A percentile compares a stretch with the other conserved stretches of the same genome.
Evolutionary conservation across 148 eudicot genomes (phyloP).

Genomic region (Rhododendron molle): DNA sequence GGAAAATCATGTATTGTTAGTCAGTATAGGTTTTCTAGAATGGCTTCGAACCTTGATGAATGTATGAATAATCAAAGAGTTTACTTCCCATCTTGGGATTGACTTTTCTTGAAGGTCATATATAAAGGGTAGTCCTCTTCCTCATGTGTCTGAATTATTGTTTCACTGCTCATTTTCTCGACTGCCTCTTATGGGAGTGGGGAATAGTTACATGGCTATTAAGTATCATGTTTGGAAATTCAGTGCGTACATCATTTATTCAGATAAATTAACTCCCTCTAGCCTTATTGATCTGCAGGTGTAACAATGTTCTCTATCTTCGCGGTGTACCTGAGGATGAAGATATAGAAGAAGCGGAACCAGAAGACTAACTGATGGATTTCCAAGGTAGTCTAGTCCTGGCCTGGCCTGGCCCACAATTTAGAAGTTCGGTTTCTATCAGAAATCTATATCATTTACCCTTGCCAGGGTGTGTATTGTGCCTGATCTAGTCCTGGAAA

Average conservation of each 20-base stretch:
- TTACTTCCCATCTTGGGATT: not conserved
- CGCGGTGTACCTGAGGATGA: constrained; percentile 91
- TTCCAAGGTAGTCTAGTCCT: not conserved
- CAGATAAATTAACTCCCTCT: not conserved
- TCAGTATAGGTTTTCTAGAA: not conserved
- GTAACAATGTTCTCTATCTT: constrained; percentile 82
- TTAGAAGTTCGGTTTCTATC: not conserved
- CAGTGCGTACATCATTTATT: not conserved
- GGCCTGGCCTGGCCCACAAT: not conserved
- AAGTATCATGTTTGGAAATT: not conserved
- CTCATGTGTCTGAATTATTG: not conserved
- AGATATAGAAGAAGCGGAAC: constrained; percentile 68
- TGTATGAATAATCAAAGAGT: not conserved
- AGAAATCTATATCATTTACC: not conserved
- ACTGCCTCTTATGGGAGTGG: not conserved
- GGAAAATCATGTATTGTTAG: not conserved
- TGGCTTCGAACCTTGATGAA: not conserved
- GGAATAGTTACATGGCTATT: not conserved
- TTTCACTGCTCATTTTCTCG: not conserved
- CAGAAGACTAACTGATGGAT: constrained; percentile 32
- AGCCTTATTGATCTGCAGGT: constrained; percentile 32
- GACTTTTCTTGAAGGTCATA: not conserved
- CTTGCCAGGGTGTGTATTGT: not conserved
- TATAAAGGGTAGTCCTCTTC: not conserved
- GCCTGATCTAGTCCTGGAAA: not conserved